A percentile compares a stretch with the other conserved stretches of the same genome.
These are phyloP conservation scores for Apiotrichum akiyoshidainum DNA, from an alignment of 1,284 basidiomycete species.

Conservation along the genomic window DNA sequence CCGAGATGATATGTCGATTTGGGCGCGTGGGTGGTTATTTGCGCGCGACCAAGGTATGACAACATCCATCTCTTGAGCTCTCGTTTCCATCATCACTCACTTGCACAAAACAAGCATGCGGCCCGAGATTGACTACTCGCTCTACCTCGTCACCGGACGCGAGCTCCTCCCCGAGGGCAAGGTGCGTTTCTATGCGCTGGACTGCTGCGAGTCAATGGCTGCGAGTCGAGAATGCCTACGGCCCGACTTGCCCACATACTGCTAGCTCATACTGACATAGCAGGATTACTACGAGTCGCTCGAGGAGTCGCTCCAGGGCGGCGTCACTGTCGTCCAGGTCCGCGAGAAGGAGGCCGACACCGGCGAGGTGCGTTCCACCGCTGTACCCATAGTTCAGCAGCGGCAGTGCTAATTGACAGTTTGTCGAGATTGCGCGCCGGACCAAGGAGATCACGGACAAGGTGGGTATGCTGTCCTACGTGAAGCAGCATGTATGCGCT, in stretches of 20 bases:
- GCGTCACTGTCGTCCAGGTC: constrained; percentile 85
- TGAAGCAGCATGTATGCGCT: no score
- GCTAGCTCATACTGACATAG: background rate
- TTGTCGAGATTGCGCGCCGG: constrained; percentile 69
- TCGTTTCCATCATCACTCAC: background rate
- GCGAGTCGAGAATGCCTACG: no score
- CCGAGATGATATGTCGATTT: no score
- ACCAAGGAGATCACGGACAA: constrained; percentile 73
- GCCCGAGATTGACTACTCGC: constrained; percentile 62
- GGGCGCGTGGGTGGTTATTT: no score
- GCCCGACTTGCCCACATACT: no score
- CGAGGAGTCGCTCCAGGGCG: constrained; percentile 77
- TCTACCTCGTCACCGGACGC: constrained; percentile 84
- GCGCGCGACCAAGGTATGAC: background rate
- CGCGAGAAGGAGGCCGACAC: constrained; percentile 80
- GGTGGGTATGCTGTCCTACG: constrained; percentile 32
- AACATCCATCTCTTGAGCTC: background rate
- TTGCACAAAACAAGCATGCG: constrained; percentile 26
- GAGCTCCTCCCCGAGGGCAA: constrained; percentile 74
- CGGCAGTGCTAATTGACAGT: constrained; percentile 53
- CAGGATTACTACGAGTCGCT: constrained; percentile 73
- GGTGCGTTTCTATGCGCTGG: constrained; percentile 50
- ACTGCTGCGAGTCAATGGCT: no score
- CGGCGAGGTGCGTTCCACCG: constrained; percentile 55
- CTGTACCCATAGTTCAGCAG: no score